phyloP scores from a whole-genome alignment of 768 basidiomycete species.

The Udeniomyces megalosporus region DNA sequence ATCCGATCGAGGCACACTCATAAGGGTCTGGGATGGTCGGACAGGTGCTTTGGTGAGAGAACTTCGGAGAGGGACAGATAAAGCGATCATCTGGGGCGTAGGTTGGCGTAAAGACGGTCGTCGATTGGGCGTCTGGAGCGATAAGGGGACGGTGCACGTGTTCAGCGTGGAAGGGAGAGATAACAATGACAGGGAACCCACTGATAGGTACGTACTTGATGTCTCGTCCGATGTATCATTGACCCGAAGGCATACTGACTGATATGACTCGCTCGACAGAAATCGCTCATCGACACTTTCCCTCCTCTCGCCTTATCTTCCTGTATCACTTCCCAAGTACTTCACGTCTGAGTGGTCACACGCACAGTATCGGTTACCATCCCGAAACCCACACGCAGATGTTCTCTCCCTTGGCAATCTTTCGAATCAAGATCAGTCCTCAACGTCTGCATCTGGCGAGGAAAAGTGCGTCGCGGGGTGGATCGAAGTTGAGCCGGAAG shows the following conservation, averaged over 20 bases:
- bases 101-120: slow-evolving; percentile 72
- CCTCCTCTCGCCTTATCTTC: slow-evolving; percentile 59
- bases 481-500: slow-evolving; percentile 29
- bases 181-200: too few relatives aligned
- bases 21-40: slow-evolving; percentile 67
- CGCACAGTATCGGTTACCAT: slow-evolving; percentile 75
- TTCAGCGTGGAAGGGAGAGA: slow-evolving; percentile 35
- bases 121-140: slow-evolving; percentile 81
- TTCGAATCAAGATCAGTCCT: neutral
- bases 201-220: neutral
- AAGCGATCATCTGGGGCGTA: slow-evolving; percentile 80
- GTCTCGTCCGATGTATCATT: neutral
- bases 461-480: slow-evolving; percentile 78
- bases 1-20: slow-evolving; percentile 63
- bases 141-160: slow-evolving; percentile 85
- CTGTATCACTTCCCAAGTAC: slow-evolving; percentile 54
- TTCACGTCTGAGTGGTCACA: slow-evolving; percentile 96
- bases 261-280: slow-evolving; percentile 30
- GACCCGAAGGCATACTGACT: neutral
- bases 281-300: slow-evolving; percentile 76
- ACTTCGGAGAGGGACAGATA: slow-evolving; percentile 69
- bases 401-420: slow-evolving; percentile 7
- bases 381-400: slow-evolving; percentile 54
- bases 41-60: slow-evolving; percentile 61
- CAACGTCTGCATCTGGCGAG: slow-evolving; percentile 33